Evolutionary conservation across 305 asterid species (phyloP).

Genomic region (Petunia hybrid): DNA sequence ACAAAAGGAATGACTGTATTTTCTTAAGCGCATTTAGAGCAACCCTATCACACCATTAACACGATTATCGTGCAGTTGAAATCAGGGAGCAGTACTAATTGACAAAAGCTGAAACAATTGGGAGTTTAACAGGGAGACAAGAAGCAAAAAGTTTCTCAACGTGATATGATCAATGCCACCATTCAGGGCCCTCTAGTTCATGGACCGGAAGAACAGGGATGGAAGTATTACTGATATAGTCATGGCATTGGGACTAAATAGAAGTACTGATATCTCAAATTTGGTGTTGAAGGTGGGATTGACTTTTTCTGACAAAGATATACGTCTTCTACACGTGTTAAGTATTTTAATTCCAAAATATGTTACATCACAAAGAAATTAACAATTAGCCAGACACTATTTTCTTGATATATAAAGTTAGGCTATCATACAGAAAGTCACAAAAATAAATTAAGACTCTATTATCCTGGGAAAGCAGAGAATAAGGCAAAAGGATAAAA

Average conservation of each 20-base stretch:
- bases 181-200: conserved; percentile 4
- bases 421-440: not conserved
- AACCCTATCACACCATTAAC: conserved; percentile 2
- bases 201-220: not conserved
- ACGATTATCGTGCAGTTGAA: conserved; percentile 11
- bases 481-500: conserved; percentile 6
- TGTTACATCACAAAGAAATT: conserved; percentile 14
- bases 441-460: conserved; percentile 22
- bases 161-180: conserved; percentile 3
- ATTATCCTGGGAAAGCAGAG: not conserved
- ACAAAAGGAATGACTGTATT: conserved; percentile 12
- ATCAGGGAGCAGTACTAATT: not conserved
- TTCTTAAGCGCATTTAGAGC: not conserved
- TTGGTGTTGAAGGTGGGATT: conserved; percentile 16
- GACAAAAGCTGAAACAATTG: conserved; percentile 1
- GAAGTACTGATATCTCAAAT: conserved; percentile 4
- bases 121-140: conserved; percentile 14
- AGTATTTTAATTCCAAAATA: not conserved
- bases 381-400: conserved; percentile 1
- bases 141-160: conserved; percentile 16
- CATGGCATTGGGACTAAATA: conserved; percentile 1
- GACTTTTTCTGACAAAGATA: not conserved
- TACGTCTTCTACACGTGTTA: not conserved
- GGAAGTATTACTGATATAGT: conserved; percentile 1
- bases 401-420: not conserved